Evolutionary conservation across 352 stramenopile genomes (phyloP).

Genomic region (Globisporangium paddicum): DNA sequence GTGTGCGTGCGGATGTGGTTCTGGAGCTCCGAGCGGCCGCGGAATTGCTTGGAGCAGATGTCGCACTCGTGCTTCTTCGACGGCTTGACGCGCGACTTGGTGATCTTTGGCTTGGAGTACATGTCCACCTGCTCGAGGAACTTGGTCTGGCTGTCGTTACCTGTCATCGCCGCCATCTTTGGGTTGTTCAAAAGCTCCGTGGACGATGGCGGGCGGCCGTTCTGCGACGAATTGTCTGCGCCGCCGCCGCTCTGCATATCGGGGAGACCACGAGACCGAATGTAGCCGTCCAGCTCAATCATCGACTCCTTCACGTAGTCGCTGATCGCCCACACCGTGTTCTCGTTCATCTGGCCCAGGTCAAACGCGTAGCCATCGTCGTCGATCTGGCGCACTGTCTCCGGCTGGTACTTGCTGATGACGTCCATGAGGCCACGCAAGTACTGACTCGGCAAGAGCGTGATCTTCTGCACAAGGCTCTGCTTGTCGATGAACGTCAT

Average conservation of each 20-base stretch:
- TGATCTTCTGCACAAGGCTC: conserved; percentile 82
- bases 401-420: conserved; percentile 86
- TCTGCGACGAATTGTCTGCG: conserved; percentile 10
- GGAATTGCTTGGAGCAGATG: conserved; percentile 84
- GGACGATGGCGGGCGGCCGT: background rate
- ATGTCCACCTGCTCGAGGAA: conserved; percentile 87
- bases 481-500: conserved; percentile 87
- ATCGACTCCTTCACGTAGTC: conserved; percentile 87
- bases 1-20: conserved; percentile 90
- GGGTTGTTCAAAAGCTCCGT: conserved; percentile 40
- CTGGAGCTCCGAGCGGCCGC: conserved; percentile 75
- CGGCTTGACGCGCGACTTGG: conserved; percentile 83
- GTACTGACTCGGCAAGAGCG: conserved; percentile 79
- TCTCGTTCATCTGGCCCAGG: conserved; percentile 85
- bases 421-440: conserved; percentile 82
- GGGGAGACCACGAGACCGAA: conserved; percentile 50
- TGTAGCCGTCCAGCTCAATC: conserved; percentile 82
- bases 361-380: conserved; percentile 87
- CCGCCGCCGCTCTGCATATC: conserved; percentile 4
- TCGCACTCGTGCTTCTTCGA: conserved; percentile 85
- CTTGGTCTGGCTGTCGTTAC: conserved; percentile 78
- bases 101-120: conserved; percentile 86
- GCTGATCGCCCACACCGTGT: conserved; percentile 84
- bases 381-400: conserved; percentile 83
- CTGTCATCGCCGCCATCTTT: conserved; percentile 69